phyloP scores from a whole-genome alignment of 352 stramenopile species.

The Pythium volutum region DNA sequence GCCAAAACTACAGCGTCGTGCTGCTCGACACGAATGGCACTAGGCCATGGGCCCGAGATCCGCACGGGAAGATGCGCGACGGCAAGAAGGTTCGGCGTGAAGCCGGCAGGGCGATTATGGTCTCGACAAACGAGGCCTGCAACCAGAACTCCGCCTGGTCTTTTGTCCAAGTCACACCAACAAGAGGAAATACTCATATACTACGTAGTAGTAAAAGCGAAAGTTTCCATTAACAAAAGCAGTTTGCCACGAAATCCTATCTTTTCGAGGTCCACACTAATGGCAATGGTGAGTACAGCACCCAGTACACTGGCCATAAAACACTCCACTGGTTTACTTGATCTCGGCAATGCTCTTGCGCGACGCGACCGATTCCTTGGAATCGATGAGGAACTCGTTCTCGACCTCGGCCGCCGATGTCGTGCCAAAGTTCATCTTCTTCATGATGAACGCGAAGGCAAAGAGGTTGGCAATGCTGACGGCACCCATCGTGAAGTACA shows the following conservation, averaged over 20 bases:
- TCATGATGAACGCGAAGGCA: constrained; percentile 73
- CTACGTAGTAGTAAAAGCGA: neutral
- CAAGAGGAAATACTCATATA: neutral
- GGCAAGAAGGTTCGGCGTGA: too few relatives aligned
- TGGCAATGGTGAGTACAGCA: neutral
- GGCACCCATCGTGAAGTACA: constrained; percentile 81
- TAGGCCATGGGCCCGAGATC: too few relatives aligned
- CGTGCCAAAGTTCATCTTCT: constrained; percentile 88
- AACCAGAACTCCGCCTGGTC: too few relatives aligned
- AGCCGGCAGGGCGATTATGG: too few relatives aligned
- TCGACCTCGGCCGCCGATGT: constrained; percentile 67
- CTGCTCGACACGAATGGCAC: too few relatives aligned
- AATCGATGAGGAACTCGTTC: constrained; percentile 15
- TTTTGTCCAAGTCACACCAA: too few relatives aligned
- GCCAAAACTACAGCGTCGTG: too few relatives aligned
- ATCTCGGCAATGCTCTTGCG: constrained; percentile 22
- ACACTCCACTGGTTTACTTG: constrained; percentile 19
- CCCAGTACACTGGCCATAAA: too few relatives aligned
- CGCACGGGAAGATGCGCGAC: too few relatives aligned
- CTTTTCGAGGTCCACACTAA: neutral
- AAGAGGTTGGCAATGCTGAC: constrained; percentile 72
- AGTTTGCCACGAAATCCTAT: neutral
- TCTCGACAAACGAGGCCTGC: too few relatives aligned
- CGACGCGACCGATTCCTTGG: constrained; percentile 21
- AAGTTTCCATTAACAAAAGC: neutral